phyloP scores from a whole-genome alignment of 139 green algal species.

The Haematococcus lacustris region DNA sequence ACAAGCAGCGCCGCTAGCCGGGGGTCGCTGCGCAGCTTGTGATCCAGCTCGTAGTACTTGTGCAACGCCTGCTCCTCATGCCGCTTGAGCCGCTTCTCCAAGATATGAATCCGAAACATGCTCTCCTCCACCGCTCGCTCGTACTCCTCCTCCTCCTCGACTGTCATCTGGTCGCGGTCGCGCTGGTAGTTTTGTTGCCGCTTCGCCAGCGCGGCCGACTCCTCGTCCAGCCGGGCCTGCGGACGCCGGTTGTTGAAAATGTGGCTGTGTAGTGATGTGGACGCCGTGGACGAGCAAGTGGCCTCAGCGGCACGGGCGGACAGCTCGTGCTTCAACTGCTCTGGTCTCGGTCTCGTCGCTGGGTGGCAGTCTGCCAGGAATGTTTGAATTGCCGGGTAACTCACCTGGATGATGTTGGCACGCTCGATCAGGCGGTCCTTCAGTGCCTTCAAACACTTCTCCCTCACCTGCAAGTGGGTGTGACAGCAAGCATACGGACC shows the following conservation, averaged over 20 bases:
- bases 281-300: not conserved
- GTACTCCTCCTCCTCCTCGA: conserved; percentile 77
- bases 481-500: too few species aligned
- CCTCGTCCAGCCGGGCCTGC: conserved; percentile 68
- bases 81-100: conserved; percentile 68
- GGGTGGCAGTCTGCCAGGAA: not conserved
- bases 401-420: conserved; percentile 78
- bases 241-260: not conserved
- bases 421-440: conserved; percentile 80
- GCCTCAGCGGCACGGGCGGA: not conserved
- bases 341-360: not conserved
- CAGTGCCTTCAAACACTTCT: conserved; percentile 65
- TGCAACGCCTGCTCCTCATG: conserved; percentile 80
- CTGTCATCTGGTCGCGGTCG: conserved; percentile 70
- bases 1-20: conserved; percentile 53
- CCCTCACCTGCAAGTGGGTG: conserved; percentile 42
- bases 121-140: conserved; percentile 60
- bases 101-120: conserved; percentile 57
- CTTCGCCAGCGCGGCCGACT: conserved; percentile 59
- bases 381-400: not conserved
- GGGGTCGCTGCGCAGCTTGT: conserved; percentile 56
- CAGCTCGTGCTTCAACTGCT: not conserved
- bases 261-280: not conserved
- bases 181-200: conserved; percentile 64
- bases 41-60: conserved; percentile 79